Percentiles rank a stretch among this genome's conserved stretches.
Evolutionary conservation across 2,329 filamentous ascomycete species (phyloP).

Genomic region (Penicillium expansum): DNA sequence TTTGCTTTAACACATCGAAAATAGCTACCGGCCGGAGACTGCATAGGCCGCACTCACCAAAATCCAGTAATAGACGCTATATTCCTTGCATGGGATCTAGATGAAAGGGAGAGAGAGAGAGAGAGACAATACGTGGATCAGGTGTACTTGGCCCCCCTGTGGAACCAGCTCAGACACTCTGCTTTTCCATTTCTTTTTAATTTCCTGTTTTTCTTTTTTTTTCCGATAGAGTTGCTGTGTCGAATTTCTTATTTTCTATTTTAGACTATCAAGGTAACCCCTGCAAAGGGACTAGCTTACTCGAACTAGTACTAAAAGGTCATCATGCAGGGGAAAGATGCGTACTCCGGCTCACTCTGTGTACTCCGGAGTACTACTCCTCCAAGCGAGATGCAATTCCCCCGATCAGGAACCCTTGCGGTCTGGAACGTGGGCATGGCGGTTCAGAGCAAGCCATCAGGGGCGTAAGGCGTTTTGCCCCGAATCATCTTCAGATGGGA

Average conservation of each 20-base stretch:
- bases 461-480: not conserved
- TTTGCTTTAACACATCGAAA: constrained; percentile 9
- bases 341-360: not conserved
- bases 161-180: constrained; percentile 23
- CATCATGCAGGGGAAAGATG: constrained; percentile 6
- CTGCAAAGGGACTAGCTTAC: not conserved
- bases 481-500: not conserved
- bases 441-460: constrained; percentile 12
- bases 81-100: constrained; percentile 29
- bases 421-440: constrained; percentile 21
- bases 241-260: constrained; percentile 3
- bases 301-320: not conserved
- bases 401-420: constrained; percentile 14
- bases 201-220: not conserved
- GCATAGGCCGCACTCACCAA: constrained; percentile 21
- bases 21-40: constrained; percentile 18
- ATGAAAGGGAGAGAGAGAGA: constrained; percentile 21
- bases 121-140: constrained; percentile 20
- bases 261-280: constrained; percentile 4
- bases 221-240: not conserved
- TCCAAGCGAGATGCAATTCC: constrained; percentile 13
- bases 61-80: constrained; percentile 10
- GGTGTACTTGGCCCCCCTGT: constrained; percentile 17
- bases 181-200: not conserved
- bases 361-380: not conserved